Evolutionary conservation across 192 early-diverging fungal genomes (phyloP).

Genomic region (Pilaira anomala): DNA sequence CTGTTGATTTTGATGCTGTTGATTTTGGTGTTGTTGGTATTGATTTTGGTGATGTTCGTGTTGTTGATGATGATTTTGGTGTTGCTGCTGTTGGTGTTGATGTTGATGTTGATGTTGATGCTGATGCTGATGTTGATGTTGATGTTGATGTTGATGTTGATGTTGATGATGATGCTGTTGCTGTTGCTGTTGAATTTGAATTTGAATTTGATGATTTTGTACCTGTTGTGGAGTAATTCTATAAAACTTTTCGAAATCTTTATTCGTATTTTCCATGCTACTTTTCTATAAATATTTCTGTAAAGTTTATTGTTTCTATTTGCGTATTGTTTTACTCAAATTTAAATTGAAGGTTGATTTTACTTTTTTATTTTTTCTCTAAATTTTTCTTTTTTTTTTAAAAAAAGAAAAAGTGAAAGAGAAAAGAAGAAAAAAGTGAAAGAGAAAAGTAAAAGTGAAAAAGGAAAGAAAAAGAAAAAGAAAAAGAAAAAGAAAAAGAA

Average conservation of each 20-base stretch:
- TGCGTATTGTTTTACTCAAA: background rate
- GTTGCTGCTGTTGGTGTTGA: background rate
- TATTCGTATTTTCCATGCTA: background rate
- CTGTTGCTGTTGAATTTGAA: background rate
- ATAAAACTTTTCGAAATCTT: conserved; percentile 1
- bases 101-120: background rate
- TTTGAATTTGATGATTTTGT: background rate
- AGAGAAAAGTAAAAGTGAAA: conserved; percentile 3
- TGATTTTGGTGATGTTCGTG: background rate
- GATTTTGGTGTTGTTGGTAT: background rate
- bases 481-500: conserved; percentile 1
- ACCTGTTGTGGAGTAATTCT: background rate
- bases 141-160: background rate
- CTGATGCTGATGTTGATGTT: background rate
- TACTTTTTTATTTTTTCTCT: background rate
- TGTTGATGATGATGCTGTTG: conserved; percentile 6
- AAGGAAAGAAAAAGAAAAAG: background rate
- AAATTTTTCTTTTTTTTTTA: no score
- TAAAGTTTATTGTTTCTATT: no score
- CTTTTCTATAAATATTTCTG: background rate
- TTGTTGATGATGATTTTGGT: background rate
- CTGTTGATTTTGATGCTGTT: conserved; percentile 2
- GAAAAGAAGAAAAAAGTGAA: background rate
- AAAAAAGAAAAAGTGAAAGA: conserved; percentile 1
- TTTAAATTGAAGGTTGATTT: background rate